Percentiles rank a stretch among this genome's conserved stretches.
Conservation (phyloP, 2,329 filamentous ascomycete species). For the Fusarium haematococcum region DNA sequence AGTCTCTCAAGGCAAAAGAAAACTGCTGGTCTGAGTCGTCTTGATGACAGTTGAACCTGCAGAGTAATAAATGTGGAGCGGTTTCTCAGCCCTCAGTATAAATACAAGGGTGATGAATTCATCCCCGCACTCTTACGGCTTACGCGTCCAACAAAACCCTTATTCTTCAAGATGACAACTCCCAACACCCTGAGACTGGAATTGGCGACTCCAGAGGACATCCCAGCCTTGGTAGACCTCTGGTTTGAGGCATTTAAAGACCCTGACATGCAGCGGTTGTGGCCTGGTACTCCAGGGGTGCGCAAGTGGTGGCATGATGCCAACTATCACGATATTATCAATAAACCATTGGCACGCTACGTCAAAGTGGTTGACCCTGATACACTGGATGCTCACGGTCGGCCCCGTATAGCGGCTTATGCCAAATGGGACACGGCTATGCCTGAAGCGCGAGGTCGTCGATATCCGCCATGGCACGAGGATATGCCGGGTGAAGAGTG, state of each 20-base stretch:
- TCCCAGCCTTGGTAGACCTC: slow-evolving; percentile 20
- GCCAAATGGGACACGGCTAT: slow-evolving; percentile 34
- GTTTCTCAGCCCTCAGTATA: neutral
- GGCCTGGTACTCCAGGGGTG: slow-evolving; percentile 34
- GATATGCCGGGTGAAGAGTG: slow-evolving; percentile 29
- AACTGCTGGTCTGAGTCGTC: neutral
- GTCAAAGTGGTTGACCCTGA: slow-evolving; percentile 30
- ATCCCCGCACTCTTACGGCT: neutral
- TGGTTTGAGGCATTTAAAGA: slow-evolving; percentile 36
- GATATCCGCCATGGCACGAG: slow-evolving; percentile 30
- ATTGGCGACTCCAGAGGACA: slow-evolving; percentile 12
- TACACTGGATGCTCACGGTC: slow-evolving; percentile 11
- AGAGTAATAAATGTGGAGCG: neutral
- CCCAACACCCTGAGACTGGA: slow-evolving; percentile 1
- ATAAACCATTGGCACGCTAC: slow-evolving; percentile 35
- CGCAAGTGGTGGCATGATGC: slow-evolving; percentile 35
- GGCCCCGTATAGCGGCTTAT: slow-evolving; percentile 27
- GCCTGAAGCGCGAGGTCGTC: slow-evolving; percentile 23
- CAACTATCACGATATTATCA: slow-evolving; percentile 20
- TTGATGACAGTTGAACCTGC: neutral
- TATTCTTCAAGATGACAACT: neutral
- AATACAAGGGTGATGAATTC: neutral
- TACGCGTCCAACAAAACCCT: neutral
- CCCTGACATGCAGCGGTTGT: slow-evolving; percentile 16
- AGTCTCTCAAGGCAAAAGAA: neutral